Evolutionary conservation across 2,329 filamentous ascomycete species (phyloP), one percentile per base, ranked within the genome.

Genomic region (Paraphoma sp.): DNA sequence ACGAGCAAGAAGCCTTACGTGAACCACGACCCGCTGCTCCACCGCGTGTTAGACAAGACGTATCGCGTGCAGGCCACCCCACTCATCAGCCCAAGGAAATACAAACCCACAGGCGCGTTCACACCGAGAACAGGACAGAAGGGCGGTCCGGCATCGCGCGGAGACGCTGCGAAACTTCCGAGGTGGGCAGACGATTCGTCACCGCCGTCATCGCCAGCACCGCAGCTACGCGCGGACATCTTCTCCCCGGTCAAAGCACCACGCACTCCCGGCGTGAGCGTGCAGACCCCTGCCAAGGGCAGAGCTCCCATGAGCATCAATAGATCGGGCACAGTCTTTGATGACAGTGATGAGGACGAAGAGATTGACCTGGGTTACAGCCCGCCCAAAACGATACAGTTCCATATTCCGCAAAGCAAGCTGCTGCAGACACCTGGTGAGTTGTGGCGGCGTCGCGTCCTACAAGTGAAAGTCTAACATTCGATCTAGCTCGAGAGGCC

Each of bases 11-110:
- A 62, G 45, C 47, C 60, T 1, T 51, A 60, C 28, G 30, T 54
- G 75, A 80, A 78, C 68, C 86, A 87, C 57, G 92, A 97, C 71
- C 91, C 91, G 2, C 82, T 98, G 8, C 84, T 99, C 41, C 94
- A 98, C 75, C 91, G 90, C 56, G 84, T 98, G n/a, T 86, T 96
- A 5, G 93, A 98, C 81, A 97, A 96, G 78, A 97, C 91, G 55
- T 99, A 96, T 80, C 91, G 94, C 31, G 84, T 99, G 23, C 92
- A 96, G 76, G 92, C 94, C 6, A 99, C 95, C 9, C 95, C 95
- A 0, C 88, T 95, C 64, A 88, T 87, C n/a, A 89, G 87, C 9
- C 80, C 79, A 41, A 74, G 75, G 5, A 80, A 81, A 56, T 79
- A 81, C 62, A 80, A 79, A 29, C 74, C 76, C 1, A 71, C 70